phyloP scores from a whole-genome alignment of 75 land plant genomes.

The Ceratopteris richardii region DNA sequence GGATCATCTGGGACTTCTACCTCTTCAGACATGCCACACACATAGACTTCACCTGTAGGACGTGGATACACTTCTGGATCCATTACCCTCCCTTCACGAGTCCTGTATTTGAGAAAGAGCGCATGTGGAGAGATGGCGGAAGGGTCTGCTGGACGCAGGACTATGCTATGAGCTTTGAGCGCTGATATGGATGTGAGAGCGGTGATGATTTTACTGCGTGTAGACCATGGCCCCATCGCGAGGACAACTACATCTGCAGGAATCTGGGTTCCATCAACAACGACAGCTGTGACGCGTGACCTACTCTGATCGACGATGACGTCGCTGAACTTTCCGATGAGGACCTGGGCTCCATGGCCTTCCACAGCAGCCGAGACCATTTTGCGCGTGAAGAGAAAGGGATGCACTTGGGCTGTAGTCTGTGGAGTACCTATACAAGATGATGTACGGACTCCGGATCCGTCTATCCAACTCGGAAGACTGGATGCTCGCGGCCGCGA shows the following conservation, averaged over 20 bases:
- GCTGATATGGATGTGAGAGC: slow-evolving; percentile 52
- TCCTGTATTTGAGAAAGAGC: slow-evolving; percentile 59
- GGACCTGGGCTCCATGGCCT: slow-evolving; percentile 41
- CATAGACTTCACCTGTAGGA: slow-evolving; percentile 85
- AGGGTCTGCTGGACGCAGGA: slow-evolving; percentile 48
- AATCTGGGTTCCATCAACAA: slow-evolving; percentile 34
- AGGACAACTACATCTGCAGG: slow-evolving; percentile 61
- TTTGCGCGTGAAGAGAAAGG: slow-evolving; percentile 54
- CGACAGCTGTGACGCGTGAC: slow-evolving; percentile 28
- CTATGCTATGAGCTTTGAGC: slow-evolving; percentile 86
- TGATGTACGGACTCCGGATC: no score
- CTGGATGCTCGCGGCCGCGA: no score
- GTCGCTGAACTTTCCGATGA: slow-evolving; percentile 53
- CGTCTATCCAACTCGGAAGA: no score
- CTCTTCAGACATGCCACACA: slow-evolving; percentile 82
- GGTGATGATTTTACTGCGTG: slow-evolving; percentile 28
- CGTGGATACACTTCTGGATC: slow-evolving; percentile 89
- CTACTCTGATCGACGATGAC: slow-evolving; percentile 30
- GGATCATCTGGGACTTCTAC: slow-evolving; percentile 65
- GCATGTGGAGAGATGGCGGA: slow-evolving; percentile 70
- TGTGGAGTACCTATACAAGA: slow-evolving; percentile 45
- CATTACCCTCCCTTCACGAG: slow-evolving; percentile 45
- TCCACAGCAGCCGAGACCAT: slow-evolving; percentile 45
- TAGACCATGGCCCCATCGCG: slow-evolving; percentile 87
- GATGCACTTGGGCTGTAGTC: slow-evolving; percentile 91